phyloP scores from a whole-genome alignment of 371 early-diverging fungal genomes.

The Mortierella sp. region DNA sequence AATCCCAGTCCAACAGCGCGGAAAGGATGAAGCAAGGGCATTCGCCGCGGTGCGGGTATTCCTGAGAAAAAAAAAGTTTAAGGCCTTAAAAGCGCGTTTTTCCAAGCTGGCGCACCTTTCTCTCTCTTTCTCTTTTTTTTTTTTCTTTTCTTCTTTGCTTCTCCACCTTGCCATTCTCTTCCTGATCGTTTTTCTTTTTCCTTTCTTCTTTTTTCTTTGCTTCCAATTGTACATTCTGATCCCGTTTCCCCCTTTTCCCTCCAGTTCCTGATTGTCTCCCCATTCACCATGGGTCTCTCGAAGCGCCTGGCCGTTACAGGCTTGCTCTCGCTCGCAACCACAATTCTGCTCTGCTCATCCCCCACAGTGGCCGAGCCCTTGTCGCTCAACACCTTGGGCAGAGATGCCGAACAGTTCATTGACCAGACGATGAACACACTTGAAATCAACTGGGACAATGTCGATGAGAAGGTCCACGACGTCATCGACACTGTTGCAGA shows the following conservation, averaged over 20 bases:
- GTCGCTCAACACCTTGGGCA: slow-evolving; percentile 23
- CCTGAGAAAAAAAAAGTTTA: too few relatives aligned
- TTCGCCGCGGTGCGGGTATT: too few relatives aligned
- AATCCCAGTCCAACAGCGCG: too few relatives aligned
- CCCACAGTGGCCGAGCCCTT: slow-evolving; percentile 27
- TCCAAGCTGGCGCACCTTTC: not conserved
- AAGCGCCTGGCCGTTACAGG: slow-evolving; percentile 37
- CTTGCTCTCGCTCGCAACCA: slow-evolving; percentile 49
- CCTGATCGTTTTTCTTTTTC: not conserved
- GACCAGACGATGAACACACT: slow-evolving; percentile 39
- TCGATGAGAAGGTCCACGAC: slow-evolving; percentile 47
- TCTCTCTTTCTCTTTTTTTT: not conserved
- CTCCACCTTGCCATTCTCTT: too few relatives aligned
- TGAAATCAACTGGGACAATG: slow-evolving; percentile 48
- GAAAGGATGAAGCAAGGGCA: too few relatives aligned
- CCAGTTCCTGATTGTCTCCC: not conserved
- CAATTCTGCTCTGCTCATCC: slow-evolving; percentile 35
- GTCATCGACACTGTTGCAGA: slow-evolving; percentile 45
- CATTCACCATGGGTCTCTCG: slow-evolving; percentile 35
- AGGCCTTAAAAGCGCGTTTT: too few relatives aligned
- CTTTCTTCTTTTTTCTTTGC: not conserved
- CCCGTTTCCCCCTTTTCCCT: slow-evolving; percentile 2
- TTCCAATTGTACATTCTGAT: slow-evolving; percentile 1
- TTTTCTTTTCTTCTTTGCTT: not conserved
- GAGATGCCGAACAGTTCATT: slow-evolving; percentile 45